Evolutionary conservation across 2,329 filamentous ascomycete genomes (phyloP), one percentile per base, ranked within the genome.

Genomic region (Madurella mycetomatis): DNA sequence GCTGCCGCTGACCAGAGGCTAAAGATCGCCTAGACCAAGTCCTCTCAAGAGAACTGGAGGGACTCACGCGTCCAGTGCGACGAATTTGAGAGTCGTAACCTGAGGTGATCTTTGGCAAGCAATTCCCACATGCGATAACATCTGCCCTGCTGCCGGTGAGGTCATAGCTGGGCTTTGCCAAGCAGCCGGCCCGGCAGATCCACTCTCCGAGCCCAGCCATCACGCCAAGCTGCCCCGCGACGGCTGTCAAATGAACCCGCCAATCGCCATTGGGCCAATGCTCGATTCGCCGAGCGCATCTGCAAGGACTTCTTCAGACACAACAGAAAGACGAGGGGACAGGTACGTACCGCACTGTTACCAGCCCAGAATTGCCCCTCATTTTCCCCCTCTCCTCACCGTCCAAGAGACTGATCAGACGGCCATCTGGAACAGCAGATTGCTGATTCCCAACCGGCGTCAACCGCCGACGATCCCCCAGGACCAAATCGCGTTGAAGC

Each of bases 71-170:
- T 37, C 34, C 13, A 11, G 7, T 25, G 25, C 25, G 25, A 25
- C 25, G 25, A 25, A 25, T 7, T 25, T 25, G 25, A 7, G 25
- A 25, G 25, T n/a, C 25, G 7, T 7, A 25, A 25, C 25, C 25
- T 7, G 25, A 7, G 7, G 25, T 25, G 25, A 25, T 25, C 25
- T 25, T 25, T 25, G 25, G 25, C 25, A 25, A 25, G 34, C 31
- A 32, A 48, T 32, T 18, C 25, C 4, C 34, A 37, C 34, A 37
- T 37, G 34, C 34, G 34, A 37, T 9, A 37, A 42, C 41, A 42
- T 42, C 16, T 54, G 53, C 19, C 19, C 41, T 44, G 32, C 25
- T 31, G 51, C 55, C 47, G 57, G 57, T 62, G 58, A 62, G 60
- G 60, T 62, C 60, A 62, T 62, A 31, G 41, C 42, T 16, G 40